Base-by-base conservation (phyloP, 129 eudicot genomes). In the Centrapalus pauciflorus region DNA sequence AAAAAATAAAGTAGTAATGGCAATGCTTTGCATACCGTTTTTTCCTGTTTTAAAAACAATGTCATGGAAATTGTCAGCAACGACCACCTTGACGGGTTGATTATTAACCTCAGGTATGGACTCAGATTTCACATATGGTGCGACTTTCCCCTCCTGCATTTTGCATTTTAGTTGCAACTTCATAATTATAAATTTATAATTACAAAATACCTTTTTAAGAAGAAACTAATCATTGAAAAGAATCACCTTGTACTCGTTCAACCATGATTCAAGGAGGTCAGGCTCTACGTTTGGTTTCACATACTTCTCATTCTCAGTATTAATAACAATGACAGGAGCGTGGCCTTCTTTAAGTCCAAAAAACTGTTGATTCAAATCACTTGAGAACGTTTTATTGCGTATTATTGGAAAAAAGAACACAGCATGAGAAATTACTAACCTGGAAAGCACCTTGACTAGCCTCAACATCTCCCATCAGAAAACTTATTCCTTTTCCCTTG, bases 71-170 rank as follows among this genome's bases (percentile, higher is more conserved):
- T 26, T 88, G 73, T 88, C 92, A 48, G 87, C 95, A 49, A 93
- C 98, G 16, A 88, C 85, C 57, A 85, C 92, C 76, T 93, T 93
- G 52, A 93, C 91, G 9, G 91, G 89, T 45, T 88, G 95, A 61
- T 74, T 59, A 67, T 88, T 93, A 49, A 46, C 75, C 67, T 80
- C 89, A 0, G 98, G 98, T 57, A 93, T 57, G 45, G 95, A 85
- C 66, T 93, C 96, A 5, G 98, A 93, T 69, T 93, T 93, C 56
- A 69, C 73, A 74, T 64, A 88, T 19, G 96, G 84, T 69, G 78
- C 61, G 69, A 88, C 80, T 20, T 74, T 85, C 20, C 96, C 98
- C 54, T 88, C 96, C 98, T 93, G 80, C 64, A 62, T 35, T 43
- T 41, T 40, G 28, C 19, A 16, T 38, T 13, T 12, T 64, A 64